These are phyloP conservation scores for Cyclotella distinguenda DNA, from an alignment of 108 stramenopile genomes.

Conservation along the genomic window DNA sequence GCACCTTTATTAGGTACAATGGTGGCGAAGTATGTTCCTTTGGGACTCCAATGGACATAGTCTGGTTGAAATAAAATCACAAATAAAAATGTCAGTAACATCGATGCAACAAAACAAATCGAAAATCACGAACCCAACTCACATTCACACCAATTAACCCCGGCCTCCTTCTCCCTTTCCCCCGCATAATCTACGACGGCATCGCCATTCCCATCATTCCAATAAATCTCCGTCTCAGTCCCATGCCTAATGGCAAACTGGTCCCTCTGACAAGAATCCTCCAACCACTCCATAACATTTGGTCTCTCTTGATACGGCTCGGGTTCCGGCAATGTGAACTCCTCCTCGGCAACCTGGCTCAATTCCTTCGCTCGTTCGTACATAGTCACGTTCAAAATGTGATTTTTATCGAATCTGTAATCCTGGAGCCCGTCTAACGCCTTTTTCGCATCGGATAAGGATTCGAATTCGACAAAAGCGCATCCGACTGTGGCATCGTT, in stretches of 20 bases:
- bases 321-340: slow-evolving; percentile 76
- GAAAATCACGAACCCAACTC: neutral
- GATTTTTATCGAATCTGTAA: slow-evolving; percentile 94
- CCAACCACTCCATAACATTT: slow-evolving; percentile 88
- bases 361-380: slow-evolving; percentile 76
- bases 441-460: slow-evolving; percentile 85
- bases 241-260: slow-evolving; percentile 92
- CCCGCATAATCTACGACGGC: slow-evolving; percentile 94
- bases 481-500: slow-evolving; percentile 80
- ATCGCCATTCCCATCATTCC: slow-evolving; percentile 82
- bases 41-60: slow-evolving; percentile 92
- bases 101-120: neutral
- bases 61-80: slow-evolving; percentile 13
- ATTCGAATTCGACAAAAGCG: slow-evolving; percentile 89
- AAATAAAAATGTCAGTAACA: neutral
- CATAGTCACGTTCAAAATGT: slow-evolving; percentile 66
- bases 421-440: slow-evolving; percentile 91
- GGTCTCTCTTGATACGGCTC: slow-evolving; percentile 83
- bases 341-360: slow-evolving; percentile 47
- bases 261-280: slow-evolving; percentile 91
- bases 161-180: slow-evolving; percentile 93
- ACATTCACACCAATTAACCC: slow-evolving; percentile 89
- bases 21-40: slow-evolving; percentile 92
- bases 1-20: slow-evolving; percentile 90
- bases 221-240: slow-evolving; percentile 88